Conservation (phyloP, 23 red algal species). For the Gracilaria domingensis region DNA sequence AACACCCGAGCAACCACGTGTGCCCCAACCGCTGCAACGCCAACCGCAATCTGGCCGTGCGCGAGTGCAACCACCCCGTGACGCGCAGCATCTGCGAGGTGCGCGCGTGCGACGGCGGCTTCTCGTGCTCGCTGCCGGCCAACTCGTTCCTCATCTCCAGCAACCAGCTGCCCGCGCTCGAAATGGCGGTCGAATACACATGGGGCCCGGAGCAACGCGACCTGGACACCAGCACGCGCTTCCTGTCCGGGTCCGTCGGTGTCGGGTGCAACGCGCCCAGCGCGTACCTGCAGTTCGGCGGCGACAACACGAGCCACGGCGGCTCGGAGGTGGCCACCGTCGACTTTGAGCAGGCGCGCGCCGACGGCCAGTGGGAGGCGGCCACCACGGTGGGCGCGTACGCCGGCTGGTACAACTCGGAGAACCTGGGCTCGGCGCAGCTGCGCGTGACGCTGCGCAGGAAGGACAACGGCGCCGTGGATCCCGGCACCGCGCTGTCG, state of each 20-base stretch:
- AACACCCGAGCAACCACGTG: neutral
- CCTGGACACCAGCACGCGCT: constrained; percentile 1
- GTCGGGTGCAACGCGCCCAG: neutral
- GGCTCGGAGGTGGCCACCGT: constrained; percentile 23
- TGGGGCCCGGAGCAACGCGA: neutral
- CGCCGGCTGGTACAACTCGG: constrained; percentile 31
- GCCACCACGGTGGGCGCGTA: neutral
- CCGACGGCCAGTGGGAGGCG: neutral
- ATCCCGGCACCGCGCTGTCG: neutral
- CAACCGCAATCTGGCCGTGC: neutral
- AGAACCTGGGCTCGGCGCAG: constrained; percentile 14
- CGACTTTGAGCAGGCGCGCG: neutral
- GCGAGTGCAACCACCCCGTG: neutral
- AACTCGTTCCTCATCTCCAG: constrained; percentile 3
- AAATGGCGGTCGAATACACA: neutral
- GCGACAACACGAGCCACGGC: constrained; percentile 32
- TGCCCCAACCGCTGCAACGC: constrained; percentile 7
- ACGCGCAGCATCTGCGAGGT: neutral
- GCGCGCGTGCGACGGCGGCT: neutral
- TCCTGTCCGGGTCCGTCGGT: neutral
- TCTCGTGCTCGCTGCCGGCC: neutral
- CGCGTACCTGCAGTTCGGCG: constrained; percentile 16
- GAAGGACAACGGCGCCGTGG: neutral
- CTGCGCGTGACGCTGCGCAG: constrained; percentile 11
- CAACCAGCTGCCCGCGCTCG: neutral